Percentiles rank a stretch among this genome's conserved stretches.
Conservation (phyloP, 192 early-diverging fungal genomes). For the Endogone sp. region DNA sequence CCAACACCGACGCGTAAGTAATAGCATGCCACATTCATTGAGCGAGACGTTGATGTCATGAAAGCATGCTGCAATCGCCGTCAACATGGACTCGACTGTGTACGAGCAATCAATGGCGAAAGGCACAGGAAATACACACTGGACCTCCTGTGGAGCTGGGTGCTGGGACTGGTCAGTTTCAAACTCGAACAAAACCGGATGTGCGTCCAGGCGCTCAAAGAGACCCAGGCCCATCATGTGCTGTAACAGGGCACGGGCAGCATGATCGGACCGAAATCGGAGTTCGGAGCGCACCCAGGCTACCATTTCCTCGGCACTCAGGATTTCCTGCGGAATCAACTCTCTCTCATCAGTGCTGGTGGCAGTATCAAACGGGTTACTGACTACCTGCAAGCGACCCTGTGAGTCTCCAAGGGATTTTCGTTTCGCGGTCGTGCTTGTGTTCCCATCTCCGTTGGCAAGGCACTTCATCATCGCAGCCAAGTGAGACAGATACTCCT, state of each 20-base stretch:
- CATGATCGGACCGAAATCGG: slow-evolving; percentile 26
- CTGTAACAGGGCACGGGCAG: slow-evolving; percentile 38
- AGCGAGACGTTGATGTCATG: slow-evolving; percentile 42
- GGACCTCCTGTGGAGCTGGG: slow-evolving; percentile 4
- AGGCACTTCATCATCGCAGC: slow-evolving; percentile 34
- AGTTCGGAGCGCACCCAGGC: slow-evolving; percentile 34
- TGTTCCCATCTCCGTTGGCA: background rate
- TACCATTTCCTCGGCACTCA: slow-evolving; percentile 22
- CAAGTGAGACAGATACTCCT: slow-evolving; percentile 45
- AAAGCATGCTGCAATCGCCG: slow-evolving; percentile 44
- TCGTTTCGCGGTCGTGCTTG: slow-evolving; percentile 5
- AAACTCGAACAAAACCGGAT: slow-evolving; percentile 26
- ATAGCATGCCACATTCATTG: slow-evolving; percentile 50
- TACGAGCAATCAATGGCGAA: slow-evolving; percentile 48
- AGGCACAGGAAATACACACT: slow-evolving; percentile 45
- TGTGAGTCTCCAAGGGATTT: slow-evolving; percentile 12
- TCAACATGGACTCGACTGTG: slow-evolving; percentile 47
- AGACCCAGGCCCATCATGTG: slow-evolving; percentile 52
- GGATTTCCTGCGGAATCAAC: slow-evolving; percentile 14
- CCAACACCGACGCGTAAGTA: slow-evolving; percentile 48
- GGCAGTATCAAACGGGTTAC: slow-evolving; percentile 5
- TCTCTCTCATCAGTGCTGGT: slow-evolving; percentile 4
- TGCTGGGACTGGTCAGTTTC: background rate
- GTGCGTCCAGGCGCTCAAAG: slow-evolving; percentile 47
- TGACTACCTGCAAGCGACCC: slow-evolving; percentile 19